Conservation (phyloP, 805 yeast genomes). For the Nakazawaea sp. region DNA sequence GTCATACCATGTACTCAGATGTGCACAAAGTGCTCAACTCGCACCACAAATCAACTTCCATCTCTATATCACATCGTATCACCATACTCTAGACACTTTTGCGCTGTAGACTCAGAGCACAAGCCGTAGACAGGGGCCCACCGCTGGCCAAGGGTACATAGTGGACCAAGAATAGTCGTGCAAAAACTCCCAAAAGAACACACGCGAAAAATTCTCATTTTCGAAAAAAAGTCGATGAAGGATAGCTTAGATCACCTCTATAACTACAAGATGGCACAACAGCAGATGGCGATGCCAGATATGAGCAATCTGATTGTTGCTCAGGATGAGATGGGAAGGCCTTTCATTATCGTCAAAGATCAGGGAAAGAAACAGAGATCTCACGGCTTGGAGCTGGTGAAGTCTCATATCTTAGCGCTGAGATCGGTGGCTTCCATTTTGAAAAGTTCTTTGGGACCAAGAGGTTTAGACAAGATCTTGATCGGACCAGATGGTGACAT, state of each 20-base stretch:
- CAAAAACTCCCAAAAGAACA: no score
- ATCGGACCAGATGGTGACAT: slow-evolving; percentile 96
- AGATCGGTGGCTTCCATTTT: slow-evolving; percentile 90
- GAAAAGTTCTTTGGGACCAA: slow-evolving; percentile 91
- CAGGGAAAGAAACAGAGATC: slow-evolving; percentile 43
- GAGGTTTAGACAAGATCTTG: slow-evolving; percentile 96
- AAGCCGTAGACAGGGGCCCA: no score
- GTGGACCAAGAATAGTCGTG: no score
- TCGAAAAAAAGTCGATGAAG: background rate
- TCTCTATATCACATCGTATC: no score
- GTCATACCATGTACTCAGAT: no score
- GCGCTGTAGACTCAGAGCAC: no score
- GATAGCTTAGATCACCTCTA: background rate
- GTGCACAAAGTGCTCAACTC: no score
- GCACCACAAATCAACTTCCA: no score
- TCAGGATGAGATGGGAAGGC: slow-evolving; percentile 99
- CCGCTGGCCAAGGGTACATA: no score
- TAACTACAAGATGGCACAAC: slow-evolving; percentile 18
- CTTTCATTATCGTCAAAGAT: slow-evolving; percentile 94
- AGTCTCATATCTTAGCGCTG: slow-evolving; percentile 90
- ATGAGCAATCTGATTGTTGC: slow-evolving; percentile 98
- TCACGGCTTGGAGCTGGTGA: slow-evolving; percentile 75
- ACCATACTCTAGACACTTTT: no score
- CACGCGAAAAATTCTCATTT: no score
- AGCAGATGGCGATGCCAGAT: slow-evolving; percentile 64